Evolutionary conservation across 306 rosid species (phyloP).

Genomic region (Prunus davidiana): DNA sequence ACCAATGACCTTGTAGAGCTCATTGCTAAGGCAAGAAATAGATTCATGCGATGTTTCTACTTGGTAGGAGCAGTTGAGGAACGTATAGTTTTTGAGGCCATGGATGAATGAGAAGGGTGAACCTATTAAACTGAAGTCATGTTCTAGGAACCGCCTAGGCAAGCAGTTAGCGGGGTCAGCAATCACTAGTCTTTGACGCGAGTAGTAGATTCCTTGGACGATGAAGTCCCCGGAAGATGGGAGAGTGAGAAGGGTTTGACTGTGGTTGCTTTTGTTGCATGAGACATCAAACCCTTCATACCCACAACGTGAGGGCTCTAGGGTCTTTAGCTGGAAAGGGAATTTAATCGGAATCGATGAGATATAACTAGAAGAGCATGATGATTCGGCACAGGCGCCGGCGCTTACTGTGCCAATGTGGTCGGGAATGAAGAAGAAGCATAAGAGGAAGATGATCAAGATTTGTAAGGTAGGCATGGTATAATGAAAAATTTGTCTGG

Average conservation of each 20-base stretch:
- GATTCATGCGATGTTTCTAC: not conserved
- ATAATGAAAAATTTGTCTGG: too few relatives aligned
- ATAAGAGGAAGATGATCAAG: not conserved
- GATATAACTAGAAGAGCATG: too few relatives aligned
- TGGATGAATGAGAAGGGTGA: not conserved
- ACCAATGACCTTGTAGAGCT: not conserved
- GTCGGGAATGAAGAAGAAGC: not conserved
- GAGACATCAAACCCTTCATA: too few relatives aligned
- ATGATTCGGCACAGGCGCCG: not conserved
- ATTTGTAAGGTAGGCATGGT: conserved; percentile 1
- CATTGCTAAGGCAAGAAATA: not conserved
- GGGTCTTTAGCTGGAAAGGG: conserved; percentile 10
- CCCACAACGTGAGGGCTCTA: not conserved
- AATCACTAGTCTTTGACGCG: too few relatives aligned
- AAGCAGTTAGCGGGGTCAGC: conserved; percentile 11
- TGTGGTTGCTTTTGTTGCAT: not conserved
- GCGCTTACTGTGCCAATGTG: not conserved
- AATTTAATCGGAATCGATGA: not conserved
- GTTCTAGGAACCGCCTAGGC: not conserved
- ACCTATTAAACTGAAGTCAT: not conserved
- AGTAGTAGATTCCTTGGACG: not conserved
- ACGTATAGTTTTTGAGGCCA: conserved; percentile 17
- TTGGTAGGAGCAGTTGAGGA: conserved; percentile 27
- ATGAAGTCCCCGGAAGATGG: conserved; percentile 6
- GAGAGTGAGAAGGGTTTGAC: not conserved